A percentile compares a stretch with the other conserved stretches of the same genome.
These are phyloP conservation scores for Vigna mungo DNA, from an alignment of 306 rosid species.

Conservation along the genomic window DNA sequence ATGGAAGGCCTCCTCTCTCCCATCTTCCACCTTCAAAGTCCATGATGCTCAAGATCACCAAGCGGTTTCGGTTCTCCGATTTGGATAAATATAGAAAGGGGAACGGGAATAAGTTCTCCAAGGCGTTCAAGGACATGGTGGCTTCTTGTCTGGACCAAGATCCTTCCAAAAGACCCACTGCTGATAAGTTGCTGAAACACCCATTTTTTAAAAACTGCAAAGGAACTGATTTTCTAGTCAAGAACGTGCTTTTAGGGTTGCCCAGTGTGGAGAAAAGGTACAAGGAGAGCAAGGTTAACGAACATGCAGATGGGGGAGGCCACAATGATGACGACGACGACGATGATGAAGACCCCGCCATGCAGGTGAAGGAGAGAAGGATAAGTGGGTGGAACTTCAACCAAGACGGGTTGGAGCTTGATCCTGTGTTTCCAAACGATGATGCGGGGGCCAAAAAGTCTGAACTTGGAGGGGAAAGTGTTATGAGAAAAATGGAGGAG, in stretches of 20 bases:
- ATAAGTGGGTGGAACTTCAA: slow-evolving; percentile 79
- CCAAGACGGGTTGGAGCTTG: slow-evolving; percentile 64
- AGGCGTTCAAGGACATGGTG: slow-evolving; percentile 70
- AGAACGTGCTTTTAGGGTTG: slow-evolving; percentile 57
- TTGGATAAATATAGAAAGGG: slow-evolving; percentile 44
- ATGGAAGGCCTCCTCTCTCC: slow-evolving; percentile 75
- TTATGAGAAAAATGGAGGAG: slow-evolving; percentile 35
- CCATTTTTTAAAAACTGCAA: slow-evolving; percentile 60
- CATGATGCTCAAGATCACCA: slow-evolving; percentile 58
- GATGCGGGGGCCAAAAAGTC: slow-evolving; percentile 40
- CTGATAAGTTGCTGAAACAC: slow-evolving; percentile 62
- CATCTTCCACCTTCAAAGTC: slow-evolving; percentile 70
- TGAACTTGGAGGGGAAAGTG: slow-evolving; percentile 42
- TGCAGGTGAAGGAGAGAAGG: slow-evolving; percentile 49
- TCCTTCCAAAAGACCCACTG: slow-evolving; percentile 63
- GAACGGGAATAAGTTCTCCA: slow-evolving; percentile 55
- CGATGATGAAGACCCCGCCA: background rate
- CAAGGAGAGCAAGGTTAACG: slow-evolving; percentile 38
- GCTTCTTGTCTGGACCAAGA: slow-evolving; percentile 70
- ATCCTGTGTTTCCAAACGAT: slow-evolving; percentile 57
- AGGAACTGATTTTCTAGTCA: slow-evolving; percentile 53
- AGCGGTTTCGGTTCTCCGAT: slow-evolving; percentile 63
- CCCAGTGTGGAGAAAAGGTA: slow-evolving; percentile 69
- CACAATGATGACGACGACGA: background rate
- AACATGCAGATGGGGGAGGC: background rate